These are phyloP conservation scores for Pascua sp. DNA, from an alignment of 1,284 basidiomycete species.

Conservation along the genomic window DNA sequence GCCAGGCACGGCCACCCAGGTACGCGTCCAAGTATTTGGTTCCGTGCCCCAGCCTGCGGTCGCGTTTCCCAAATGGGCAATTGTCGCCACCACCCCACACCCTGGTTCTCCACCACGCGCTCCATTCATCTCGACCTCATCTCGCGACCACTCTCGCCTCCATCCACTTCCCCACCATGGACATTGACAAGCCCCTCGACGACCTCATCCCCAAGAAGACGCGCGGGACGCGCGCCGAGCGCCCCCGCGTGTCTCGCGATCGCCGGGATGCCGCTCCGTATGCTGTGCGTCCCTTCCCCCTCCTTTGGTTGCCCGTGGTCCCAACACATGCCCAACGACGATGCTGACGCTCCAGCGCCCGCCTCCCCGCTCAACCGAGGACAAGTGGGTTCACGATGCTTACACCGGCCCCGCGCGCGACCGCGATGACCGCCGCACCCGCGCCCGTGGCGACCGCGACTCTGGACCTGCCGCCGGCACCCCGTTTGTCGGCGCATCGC, in stretches of 20 bases:
- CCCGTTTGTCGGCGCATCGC: conserved; percentile 51
- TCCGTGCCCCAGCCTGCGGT: too few relatives aligned
- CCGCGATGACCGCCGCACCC: conserved; percentile 5
- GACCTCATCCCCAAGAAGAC: conserved; percentile 39
- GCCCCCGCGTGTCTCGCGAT: conserved; percentile 21
- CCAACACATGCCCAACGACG: not conserved
- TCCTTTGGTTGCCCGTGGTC: not conserved
- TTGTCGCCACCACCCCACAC: not conserved
- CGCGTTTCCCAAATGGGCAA: too few relatives aligned
- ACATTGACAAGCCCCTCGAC: conserved; percentile 48
- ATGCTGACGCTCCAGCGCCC: conserved; percentile 36
- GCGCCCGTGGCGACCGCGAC: conserved; percentile 4
- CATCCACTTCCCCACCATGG: conserved; percentile 28
- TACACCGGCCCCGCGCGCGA: conserved; percentile 26
- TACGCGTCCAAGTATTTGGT: too few relatives aligned
- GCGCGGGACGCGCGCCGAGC: conserved; percentile 9
- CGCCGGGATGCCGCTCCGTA: conserved; percentile 33
- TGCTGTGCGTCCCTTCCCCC: conserved; percentile 21
- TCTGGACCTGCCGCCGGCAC: conserved; percentile 9
- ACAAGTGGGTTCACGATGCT: conserved; percentile 50
- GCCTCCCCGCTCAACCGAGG: conserved; percentile 43
- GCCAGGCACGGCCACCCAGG: too few relatives aligned
- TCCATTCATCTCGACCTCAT: not conserved
- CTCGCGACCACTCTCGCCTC: too few relatives aligned
- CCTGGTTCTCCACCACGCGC: not conserved